phyloP scores from a whole-genome alignment of 2,329 filamentous ascomycete species.

The Simplicillium sp. region DNA sequence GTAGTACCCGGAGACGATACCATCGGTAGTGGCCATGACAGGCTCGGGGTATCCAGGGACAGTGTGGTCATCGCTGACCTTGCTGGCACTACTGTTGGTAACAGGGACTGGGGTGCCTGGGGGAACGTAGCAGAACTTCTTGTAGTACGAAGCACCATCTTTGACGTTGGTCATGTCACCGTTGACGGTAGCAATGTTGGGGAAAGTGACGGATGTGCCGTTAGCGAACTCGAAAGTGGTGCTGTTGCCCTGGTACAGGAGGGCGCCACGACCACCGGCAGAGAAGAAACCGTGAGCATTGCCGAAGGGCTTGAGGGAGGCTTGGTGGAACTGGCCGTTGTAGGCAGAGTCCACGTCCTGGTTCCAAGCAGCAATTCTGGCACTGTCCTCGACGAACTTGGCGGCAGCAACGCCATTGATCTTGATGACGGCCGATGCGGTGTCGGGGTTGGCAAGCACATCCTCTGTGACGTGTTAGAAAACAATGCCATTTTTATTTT shows the following conservation, averaged over 20 bases:
- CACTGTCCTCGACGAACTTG: slow-evolving; percentile 12
- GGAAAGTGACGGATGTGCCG: slow-evolving; percentile 18
- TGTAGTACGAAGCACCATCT: slow-evolving; percentile 22
- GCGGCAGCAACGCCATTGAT: slow-evolving; percentile 17
- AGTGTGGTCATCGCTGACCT: neutral
- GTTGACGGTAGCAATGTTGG: slow-evolving; percentile 21
- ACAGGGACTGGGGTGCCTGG: slow-evolving; percentile 6
- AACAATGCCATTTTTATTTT: neutral
- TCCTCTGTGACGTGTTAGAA: slow-evolving; percentile 9
- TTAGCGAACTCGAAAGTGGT: slow-evolving; percentile 27
- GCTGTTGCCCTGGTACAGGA: slow-evolving; percentile 19
- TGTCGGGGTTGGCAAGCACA: slow-evolving; percentile 10
- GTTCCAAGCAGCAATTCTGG: slow-evolving; percentile 10
- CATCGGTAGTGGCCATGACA: slow-evolving; percentile 16
- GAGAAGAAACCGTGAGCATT: slow-evolving; percentile 18
- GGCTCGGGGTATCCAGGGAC: slow-evolving; percentile 18
- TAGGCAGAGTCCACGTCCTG: slow-evolving; percentile 21
- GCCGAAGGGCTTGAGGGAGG: slow-evolving; percentile 8
- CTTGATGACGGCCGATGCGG: slow-evolving; percentile 12
- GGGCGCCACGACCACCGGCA: slow-evolving; percentile 16
- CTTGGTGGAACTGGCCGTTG: slow-evolving; percentile 26
- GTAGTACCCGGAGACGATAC: slow-evolving; percentile 22
- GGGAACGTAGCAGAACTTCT: slow-evolving; percentile 18
- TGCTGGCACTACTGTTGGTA: slow-evolving; percentile 1
- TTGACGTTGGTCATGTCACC: slow-evolving; percentile 17